Base-by-base conservation (phyloP, 2,329 filamentous ascomycete genomes). In the Tolypocladium cylindrosporum region DNA sequence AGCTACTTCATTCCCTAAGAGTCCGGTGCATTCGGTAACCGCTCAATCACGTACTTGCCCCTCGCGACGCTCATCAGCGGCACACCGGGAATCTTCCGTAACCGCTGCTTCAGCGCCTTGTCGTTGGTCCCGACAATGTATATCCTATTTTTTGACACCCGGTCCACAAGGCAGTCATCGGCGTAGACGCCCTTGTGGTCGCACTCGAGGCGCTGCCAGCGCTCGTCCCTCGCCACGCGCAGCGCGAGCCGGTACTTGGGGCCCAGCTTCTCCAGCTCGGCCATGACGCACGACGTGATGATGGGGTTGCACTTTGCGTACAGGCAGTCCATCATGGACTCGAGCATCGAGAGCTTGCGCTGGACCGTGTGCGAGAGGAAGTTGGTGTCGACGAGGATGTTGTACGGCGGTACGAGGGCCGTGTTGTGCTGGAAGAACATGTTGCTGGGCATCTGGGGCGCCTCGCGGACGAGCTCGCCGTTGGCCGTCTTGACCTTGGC, bases 41-140 rank as follows among this genome's bases (percentile, higher is more conserved):
- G 84, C 79, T 97, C 94, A 68, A 99, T 94, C 54, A 93, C 87
- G 74, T 97, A 97, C 74, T 97, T 97, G 52, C 90, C 91, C 67
- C 90, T 83, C 7, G 88, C 89, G 36, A 94, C 90, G 67, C 86
- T 91, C 79, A 96, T 81, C 65, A 90, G 84, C 34, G 87, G 87
- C 58, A 89, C 85, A 72, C 81, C 79, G 45, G 75, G 74, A 50
- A 79, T 72, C 76, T 96, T 97, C 62, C 92, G 81, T 66, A 96
- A 81, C 58, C 92, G 79, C 68, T 91, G 80, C 77, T 95, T 94
- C 60, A 95, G 75, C 65, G 91, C 89, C 64, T 89, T 82, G 80
- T 90, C 87, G 68, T 88, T 87, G 51, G 85, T 91, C 36, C 85
- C 89, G 53, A 91, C 87, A 66, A 91, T 88, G 71, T 91, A 91